Conservation (phyloP, 23 red algal genomes). For the Cyanidium caldarium region DNA sequence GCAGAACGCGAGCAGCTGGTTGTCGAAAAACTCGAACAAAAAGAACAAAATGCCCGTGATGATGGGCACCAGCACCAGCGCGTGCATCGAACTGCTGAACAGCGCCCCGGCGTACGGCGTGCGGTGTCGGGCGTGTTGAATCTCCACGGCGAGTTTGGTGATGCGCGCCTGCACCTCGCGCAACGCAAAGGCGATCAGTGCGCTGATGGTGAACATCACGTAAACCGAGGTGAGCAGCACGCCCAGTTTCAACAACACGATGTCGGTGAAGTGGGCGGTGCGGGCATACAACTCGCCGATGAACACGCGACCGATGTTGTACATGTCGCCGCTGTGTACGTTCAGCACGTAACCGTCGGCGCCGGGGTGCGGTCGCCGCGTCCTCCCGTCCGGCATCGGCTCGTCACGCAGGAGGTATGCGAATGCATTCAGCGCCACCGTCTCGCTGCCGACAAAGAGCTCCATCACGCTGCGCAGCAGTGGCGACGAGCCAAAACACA, state of each 20-base stretch:
- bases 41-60: conserved; percentile 97
- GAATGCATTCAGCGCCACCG: conserved; percentile 58
- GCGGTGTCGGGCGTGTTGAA: conserved; percentile 36
- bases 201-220: conserved; percentile 67
- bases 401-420: conserved; percentile 26
- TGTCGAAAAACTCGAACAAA: conserved; percentile 85
- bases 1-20: conserved; percentile 54
- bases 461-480: conserved; percentile 20
- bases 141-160: conserved; percentile 65
- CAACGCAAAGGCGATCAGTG: conserved; percentile 65
- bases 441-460: conserved; percentile 61
- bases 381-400: not conserved
- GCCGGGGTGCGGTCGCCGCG: not conserved
- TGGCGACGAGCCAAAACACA: conserved; percentile 42
- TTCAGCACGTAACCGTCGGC: not conserved
- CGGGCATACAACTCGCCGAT: conserved; percentile 2
- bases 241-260: conserved; percentile 7
- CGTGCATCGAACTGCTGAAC: conserved; percentile 53
- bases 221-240: conserved; percentile 60
- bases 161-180: conserved; percentile 67
- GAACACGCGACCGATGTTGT: conserved; percentile 1
- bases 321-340: not conserved
- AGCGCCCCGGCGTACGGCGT: conserved; percentile 43
- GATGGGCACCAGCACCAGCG: conserved; percentile 90
- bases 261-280: not conserved